Evolutionary conservation across 192 early-diverging fungal species (phyloP).

Genomic region (Linnemannia hyalina): DNA sequence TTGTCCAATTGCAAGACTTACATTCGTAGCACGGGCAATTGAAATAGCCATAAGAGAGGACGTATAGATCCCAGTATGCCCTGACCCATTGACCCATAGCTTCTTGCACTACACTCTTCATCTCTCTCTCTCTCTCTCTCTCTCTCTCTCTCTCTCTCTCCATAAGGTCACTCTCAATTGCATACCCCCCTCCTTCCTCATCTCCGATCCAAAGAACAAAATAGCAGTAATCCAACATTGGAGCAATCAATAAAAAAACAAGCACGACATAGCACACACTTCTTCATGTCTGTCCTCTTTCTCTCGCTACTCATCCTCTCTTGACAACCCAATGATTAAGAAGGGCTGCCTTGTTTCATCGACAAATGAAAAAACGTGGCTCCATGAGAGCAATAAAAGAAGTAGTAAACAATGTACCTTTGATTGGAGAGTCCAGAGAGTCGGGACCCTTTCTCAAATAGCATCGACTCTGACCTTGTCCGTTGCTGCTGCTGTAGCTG

Average conservation of each 20-base stretch:
- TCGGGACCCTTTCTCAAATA: slow-evolving; percentile 23
- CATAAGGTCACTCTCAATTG: not conserved
- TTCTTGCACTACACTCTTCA: not conserved
- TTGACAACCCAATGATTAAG: not conserved
- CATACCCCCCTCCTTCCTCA: not conserved
- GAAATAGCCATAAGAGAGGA: no score
- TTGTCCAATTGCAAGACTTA: no score
- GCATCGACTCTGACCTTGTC: slow-evolving; percentile 28
- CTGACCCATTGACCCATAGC: not conserved
- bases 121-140: not conserved
- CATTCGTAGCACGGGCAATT: no score
- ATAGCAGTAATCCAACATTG: slow-evolving; percentile 10
- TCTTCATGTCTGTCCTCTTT: not conserved
- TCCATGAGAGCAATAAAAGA: not conserved
- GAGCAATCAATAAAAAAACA: not conserved
- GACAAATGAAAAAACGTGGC: not conserved
- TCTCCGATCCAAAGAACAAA: not conserved
- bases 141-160: not conserved
- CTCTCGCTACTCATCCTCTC: not conserved
- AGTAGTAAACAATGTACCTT: slow-evolving; percentile 17
- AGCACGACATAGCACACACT: not conserved
- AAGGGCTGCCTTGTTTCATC: not conserved
- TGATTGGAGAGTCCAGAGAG: slow-evolving; percentile 37
- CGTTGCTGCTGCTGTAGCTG: not conserved
- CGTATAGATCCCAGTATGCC: not conserved